phyloP scores from a whole-genome alignment of 768 basidiomycete species.

The Suillus variegatus region DNA sequence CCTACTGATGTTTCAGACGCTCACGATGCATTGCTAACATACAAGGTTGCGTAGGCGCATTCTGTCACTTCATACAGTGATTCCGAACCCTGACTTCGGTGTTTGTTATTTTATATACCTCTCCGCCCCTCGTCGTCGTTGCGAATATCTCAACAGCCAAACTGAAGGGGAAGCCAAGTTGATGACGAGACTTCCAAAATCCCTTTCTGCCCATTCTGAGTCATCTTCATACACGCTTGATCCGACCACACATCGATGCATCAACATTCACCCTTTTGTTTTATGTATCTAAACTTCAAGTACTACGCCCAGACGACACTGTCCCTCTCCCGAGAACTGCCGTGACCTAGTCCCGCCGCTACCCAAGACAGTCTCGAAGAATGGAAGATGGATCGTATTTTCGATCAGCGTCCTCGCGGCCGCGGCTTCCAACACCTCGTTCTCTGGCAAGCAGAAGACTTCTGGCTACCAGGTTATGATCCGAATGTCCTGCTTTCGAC shows the following conservation, averaged over 20 bases:
- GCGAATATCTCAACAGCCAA: not conserved
- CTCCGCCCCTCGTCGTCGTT: not conserved
- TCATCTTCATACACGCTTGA: not conserved
- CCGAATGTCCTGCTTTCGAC: not conserved
- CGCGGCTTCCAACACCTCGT: not conserved
- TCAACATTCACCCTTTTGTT: not conserved
- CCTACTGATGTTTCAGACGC: not conserved
- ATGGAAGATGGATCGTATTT: not conserved
- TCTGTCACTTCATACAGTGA: not conserved
- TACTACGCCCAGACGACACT: not conserved
- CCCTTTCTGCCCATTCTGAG: not conserved
- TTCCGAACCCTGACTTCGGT: not conserved
- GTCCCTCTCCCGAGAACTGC: not conserved
- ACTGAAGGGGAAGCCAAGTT: not conserved
- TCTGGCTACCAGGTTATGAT: not conserved
- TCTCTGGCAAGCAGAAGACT: not conserved
- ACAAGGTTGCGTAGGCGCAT: not conserved
- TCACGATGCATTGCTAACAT: not conserved
- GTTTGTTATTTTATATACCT: not conserved
- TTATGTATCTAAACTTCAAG: not conserved
- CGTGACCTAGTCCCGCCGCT: not conserved
- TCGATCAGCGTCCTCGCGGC: not conserved
- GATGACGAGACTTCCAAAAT: not conserved
- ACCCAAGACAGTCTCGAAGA: not conserved
- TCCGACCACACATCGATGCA: not conserved